Evolutionary conservation across 305 asterid species (phyloP), one percentile per base, ranked within the genome.

Genomic region (Solanum chacoense): DNA sequence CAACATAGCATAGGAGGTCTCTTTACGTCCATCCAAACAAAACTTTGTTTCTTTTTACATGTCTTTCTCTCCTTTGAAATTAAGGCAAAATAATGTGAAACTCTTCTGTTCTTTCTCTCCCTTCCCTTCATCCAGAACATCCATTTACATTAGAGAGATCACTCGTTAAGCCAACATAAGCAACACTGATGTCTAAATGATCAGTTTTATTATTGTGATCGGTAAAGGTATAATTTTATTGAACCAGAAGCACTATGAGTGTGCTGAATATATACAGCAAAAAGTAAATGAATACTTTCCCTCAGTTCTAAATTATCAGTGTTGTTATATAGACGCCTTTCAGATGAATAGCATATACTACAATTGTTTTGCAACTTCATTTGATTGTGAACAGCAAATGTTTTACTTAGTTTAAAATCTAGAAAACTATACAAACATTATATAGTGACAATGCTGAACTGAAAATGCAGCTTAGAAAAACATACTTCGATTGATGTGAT

Each of bases 401-500:
- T 81, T 24, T n/a, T 28, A 28, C 16, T 35, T 31, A 4, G 42
- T 13, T 9, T 59, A 42, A 76, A 13, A 29, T 45, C 32, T 24
- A 77, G 45, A 89, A 22, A 85, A 59, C 24, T 11, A 26, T 45
- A 35, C 63, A 32, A 65, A 77, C 31, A 18, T 32, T 32, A 28
- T 18, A 22, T 50, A 32, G 65, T 59, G 71, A 83, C 42, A 50
- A 31, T 4, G 42, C 26, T 50, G 87, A 83, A 50, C 31, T 18
- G 42, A 83, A 50, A 81, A 32, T 72, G 81, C 88, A 91, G 69
- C 71, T 75, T 75, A 40, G 35, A 87, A 11, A 50, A 87, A 67
- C 88, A 77, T 89, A 95, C 99, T 96, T 95, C 98, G 38, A 96
- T 98, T 38, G 95, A 93, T 87, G 99, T 96, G 80, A 98, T 94